These are phyloP conservation scores for Lachancea lanzarotensis DNA, from an alignment of 805 yeast species.

Conservation along the genomic window DNA sequence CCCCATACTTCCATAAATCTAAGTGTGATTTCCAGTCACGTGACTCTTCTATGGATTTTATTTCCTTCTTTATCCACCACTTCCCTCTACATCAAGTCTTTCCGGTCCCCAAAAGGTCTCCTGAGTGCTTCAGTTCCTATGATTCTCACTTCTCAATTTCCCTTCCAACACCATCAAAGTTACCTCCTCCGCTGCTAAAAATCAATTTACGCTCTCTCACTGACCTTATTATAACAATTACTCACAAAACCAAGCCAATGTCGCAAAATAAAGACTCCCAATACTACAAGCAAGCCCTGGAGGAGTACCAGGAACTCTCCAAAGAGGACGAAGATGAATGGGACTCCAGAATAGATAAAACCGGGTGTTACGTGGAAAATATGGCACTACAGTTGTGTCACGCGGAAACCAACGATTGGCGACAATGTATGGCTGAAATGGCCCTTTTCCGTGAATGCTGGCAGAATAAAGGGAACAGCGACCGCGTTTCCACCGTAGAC, in stretches of 20 bases:
- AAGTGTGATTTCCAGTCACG: neutral
- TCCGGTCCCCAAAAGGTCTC: no score
- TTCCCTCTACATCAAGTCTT: no score
- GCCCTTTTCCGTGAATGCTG: conserved; percentile 57
- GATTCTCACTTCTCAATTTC: neutral
- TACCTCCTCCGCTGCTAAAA: neutral
- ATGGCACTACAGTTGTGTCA: conserved; percentile 66
- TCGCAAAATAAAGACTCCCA: conserved; percentile 11
- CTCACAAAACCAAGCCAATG: neutral
- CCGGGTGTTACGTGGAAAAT: conserved; percentile 74
- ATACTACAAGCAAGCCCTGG: conserved; percentile 27
- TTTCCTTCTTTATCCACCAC: neutral
- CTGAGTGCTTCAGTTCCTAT: no score
- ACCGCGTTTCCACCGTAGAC: conserved; percentile 35
- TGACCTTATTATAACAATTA: neutral
- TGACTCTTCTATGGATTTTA: neutral
- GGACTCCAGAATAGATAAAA: conserved; percentile 65
- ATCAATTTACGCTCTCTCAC: neutral
- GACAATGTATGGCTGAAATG: conserved; percentile 65
- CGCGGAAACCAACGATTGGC: conserved; percentile 79
- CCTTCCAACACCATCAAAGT: neutral
- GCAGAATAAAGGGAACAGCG: conserved; percentile 49
- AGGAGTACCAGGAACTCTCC: conserved; percentile 26
- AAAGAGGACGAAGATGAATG: conserved; percentile 65
- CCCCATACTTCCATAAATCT: no score